Conservation (phyloP, 306 rosid species). For the Citrullus colocynthis region DNA sequence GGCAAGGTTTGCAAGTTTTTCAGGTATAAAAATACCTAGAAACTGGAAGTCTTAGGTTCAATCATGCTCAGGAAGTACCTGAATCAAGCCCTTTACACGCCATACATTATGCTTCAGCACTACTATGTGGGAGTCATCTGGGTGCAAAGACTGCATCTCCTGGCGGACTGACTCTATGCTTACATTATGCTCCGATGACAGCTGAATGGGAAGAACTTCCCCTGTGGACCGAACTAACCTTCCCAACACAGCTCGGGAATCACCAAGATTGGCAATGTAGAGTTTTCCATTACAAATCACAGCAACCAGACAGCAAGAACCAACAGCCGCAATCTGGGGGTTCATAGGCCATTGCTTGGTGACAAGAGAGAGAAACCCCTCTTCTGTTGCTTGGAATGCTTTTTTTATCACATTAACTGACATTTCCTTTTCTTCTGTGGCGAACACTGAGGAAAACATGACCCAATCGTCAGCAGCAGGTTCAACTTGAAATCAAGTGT, state of each 20-base stretch:
- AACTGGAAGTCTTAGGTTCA: background rate
- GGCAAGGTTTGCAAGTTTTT: background rate
- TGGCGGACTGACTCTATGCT: slow-evolving; percentile 69
- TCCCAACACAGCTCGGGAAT: slow-evolving; percentile 93
- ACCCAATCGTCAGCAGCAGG: background rate
- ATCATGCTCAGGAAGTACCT: slow-evolving; percentile 27
- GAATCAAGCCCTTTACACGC: slow-evolving; percentile 98
- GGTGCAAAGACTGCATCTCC: slow-evolving; percentile 92
- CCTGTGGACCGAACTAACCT: slow-evolving; percentile 69
- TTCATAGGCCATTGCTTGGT: slow-evolving; percentile 74
- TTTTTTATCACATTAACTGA: slow-evolving; percentile 74
- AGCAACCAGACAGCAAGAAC: slow-evolving; percentile 83
- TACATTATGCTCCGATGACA: slow-evolving; percentile 86
- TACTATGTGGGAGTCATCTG: slow-evolving; percentile 71
- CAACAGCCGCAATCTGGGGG: slow-evolving; percentile 92
- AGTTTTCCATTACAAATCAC: slow-evolving; percentile 73
- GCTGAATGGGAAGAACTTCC: slow-evolving; percentile 75
- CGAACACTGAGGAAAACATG: slow-evolving; percentile 36
- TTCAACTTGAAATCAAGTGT: background rate
- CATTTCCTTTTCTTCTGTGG: slow-evolving; percentile 75
- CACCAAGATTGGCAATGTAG: slow-evolving; percentile 85
- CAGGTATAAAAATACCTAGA: background rate
- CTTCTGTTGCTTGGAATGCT: slow-evolving; percentile 93
- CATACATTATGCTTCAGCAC: slow-evolving; percentile 89
- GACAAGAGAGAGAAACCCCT: slow-evolving; percentile 75